phyloP scores from a whole-genome alignment of 2,329 filamentous ascomycete genomes.

The Hansfordia pulvinata region DNA sequence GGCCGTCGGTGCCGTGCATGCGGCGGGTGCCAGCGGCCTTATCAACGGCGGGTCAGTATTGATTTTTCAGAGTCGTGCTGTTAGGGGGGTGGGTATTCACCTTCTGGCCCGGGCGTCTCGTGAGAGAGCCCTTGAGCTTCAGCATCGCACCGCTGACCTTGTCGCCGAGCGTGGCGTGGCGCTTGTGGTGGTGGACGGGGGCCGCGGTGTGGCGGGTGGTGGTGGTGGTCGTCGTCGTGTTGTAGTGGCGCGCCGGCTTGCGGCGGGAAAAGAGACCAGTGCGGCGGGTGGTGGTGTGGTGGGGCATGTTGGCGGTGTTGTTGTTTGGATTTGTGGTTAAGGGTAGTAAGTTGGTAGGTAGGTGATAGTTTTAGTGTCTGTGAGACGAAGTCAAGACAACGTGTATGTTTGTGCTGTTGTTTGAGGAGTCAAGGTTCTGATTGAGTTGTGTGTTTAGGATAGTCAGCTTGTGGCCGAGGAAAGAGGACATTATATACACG shows the following conservation, averaged over 20 bases:
- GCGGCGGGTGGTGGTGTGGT: constrained; percentile 25
- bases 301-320: constrained; percentile 17
- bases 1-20: constrained; percentile 63
- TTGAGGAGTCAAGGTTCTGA: neutral
- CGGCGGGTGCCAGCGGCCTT: constrained; percentile 60
- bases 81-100: constrained; percentile 20
- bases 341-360: constrained; percentile 2
- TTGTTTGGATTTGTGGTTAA: constrained; percentile 1
- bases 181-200: constrained; percentile 47
- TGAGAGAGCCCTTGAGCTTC: constrained; percentile 59
- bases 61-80: neutral
- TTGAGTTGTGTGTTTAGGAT: neutral
- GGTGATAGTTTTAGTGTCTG: neutral
- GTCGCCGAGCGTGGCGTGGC: constrained; percentile 57
- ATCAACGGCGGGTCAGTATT: constrained; percentile 3
- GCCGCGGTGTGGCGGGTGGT: constrained; percentile 7
- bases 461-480: too few species aligned
- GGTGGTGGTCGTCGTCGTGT: constrained; percentile 18
- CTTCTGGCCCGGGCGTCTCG: constrained; percentile 57
- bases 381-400: too few species aligned
- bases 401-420: constrained; percentile 3
- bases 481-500: too few species aligned
- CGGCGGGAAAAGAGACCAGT: constrained; percentile 24
- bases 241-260: constrained; percentile 16
- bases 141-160: constrained; percentile 66